Percentiles rank a stretch among this genome's conserved stretches.
Evolutionary conservation across 2,329 filamentous ascomycete genomes (phyloP).

Genomic region (Diaporthe humulicola): DNA sequence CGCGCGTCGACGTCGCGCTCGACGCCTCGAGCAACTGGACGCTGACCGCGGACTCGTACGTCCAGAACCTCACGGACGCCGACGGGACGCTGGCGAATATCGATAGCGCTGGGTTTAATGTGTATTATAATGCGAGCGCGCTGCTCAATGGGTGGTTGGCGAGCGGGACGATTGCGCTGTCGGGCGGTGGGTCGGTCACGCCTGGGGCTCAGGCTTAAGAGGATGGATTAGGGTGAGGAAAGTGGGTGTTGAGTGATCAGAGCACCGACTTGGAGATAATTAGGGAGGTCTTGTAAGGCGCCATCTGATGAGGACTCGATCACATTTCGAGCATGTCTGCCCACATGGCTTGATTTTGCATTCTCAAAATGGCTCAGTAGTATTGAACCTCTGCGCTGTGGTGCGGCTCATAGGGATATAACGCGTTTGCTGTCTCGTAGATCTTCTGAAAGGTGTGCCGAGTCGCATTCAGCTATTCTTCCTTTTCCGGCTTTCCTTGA

Average conservation of each 20-base stretch:
- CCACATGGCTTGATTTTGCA: not conserved
- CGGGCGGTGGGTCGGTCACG: conserved; percentile 12
- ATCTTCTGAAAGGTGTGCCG: not conserved
- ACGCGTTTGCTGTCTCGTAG: not conserved
- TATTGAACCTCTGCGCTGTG: not conserved
- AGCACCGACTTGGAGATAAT: not conserved
- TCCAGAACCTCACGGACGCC: conserved; percentile 41
- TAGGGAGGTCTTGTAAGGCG: too few relatives aligned
- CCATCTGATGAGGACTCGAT: not conserved
- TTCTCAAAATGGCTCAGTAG: not conserved
- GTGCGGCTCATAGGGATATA: not conserved
- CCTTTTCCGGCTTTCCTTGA: conserved; percentile 71
- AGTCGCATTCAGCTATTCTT: conserved; percentile 48
- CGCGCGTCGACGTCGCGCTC: conserved; percentile 34
- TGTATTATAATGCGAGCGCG: conserved; percentile 40
- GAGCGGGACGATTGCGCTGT: conserved; percentile 27
- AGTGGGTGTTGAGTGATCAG: not conserved
- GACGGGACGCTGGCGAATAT: conserved; percentile 38
- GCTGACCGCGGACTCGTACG: conserved; percentile 40
- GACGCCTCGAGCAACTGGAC: conserved; percentile 41
- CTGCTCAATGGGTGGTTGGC: conserved; percentile 33
- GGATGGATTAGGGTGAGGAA: rapidly evolving
- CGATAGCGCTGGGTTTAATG: conserved; percentile 36
- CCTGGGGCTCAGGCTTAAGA: not conserved
- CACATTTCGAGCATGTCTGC: not conserved